Evolutionary conservation across 441 rosid species (phyloP).

Genomic region (Macaranga tanarius): DNA sequence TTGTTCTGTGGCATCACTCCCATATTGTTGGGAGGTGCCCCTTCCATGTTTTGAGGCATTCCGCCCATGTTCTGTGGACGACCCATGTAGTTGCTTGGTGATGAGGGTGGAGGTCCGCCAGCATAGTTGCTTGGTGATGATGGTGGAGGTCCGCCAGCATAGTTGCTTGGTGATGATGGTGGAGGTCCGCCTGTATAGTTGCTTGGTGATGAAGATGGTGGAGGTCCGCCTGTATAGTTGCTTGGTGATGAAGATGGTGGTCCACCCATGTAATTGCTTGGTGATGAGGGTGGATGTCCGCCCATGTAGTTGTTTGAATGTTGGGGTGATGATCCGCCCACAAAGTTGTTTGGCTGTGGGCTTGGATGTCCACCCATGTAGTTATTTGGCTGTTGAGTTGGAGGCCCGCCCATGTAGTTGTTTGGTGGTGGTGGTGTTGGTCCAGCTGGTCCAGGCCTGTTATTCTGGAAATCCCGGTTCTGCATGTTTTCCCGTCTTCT

Average conservation of each 20-base stretch:
- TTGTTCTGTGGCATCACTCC: constrained; percentile 22
- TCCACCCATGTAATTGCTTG: background rate
- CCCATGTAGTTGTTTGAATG: constrained; percentile 18
- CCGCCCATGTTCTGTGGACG: constrained; percentile 24
- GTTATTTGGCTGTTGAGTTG: constrained; percentile 14
- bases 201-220: background rate
- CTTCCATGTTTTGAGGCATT: constrained; percentile 27
- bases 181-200: constrained; percentile 4
- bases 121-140: constrained; percentile 12
- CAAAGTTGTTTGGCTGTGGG: constrained; percentile 3
- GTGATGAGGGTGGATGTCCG: background rate
- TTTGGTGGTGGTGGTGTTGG: constrained; percentile 12
- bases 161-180: background rate
- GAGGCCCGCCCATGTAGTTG: constrained; percentile 16
- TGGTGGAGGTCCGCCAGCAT: background rate
- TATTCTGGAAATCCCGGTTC: constrained; percentile 34
- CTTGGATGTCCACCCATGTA: constrained; percentile 11
- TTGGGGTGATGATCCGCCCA: constrained; percentile 12
- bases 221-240: constrained; percentile 5
- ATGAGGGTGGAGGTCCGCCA: constrained; percentile 17
- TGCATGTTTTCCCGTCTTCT: constrained; percentile 82
- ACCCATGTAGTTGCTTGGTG: constrained; percentile 15
- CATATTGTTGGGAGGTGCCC: constrained; percentile 23
- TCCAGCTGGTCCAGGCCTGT: constrained; percentile 6
- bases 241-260: background rate